Evolutionary conservation across 371 early-diverging fungal species (phyloP).

Genomic region (Syncephalis fuscata): DNA sequence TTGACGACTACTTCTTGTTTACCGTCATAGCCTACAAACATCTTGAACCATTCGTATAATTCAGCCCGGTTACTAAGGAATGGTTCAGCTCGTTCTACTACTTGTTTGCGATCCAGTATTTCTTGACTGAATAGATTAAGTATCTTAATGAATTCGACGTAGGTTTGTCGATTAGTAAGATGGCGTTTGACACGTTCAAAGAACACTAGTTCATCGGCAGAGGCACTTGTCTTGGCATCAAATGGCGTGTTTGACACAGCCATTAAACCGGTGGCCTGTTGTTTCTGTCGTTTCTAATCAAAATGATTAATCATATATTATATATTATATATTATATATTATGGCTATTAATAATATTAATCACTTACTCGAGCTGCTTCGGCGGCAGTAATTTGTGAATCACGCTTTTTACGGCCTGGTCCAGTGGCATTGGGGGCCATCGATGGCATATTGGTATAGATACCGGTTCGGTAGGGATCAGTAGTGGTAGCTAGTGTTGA

Average conservation of each 20-base stretch:
- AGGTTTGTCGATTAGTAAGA: constrained; percentile 69
- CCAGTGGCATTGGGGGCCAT: neutral
- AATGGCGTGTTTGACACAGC: no score
- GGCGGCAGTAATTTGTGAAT: neutral
- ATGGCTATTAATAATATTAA: constrained; percentile 2
- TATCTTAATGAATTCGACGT: constrained; percentile 94
- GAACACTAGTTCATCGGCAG: constrained; percentile 71
- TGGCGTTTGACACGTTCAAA: constrained; percentile 81
- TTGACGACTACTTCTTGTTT: constrained; percentile 27
- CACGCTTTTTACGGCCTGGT: constrained; percentile 1
- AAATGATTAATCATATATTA: neutral
- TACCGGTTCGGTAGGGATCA: no score
- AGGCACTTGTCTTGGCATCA: constrained; percentile 16
- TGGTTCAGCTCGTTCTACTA: constrained; percentile 65
- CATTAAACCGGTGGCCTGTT: no score
- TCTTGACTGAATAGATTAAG: constrained; percentile 94
- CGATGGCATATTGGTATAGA: neutral
- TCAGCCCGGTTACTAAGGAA: constrained; percentile 64
- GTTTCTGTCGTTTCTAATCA: neutral
- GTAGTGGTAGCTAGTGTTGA: no score
- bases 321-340: no score
- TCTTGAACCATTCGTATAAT: constrained; percentile 87
- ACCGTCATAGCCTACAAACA: constrained; percentile 79
- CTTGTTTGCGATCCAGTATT: constrained; percentile 67
- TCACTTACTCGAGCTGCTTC: neutral